phyloP scores from a whole-genome alignment of 192 early-diverging fungal genomes.

The Nowakowskiella sp. region DNA sequence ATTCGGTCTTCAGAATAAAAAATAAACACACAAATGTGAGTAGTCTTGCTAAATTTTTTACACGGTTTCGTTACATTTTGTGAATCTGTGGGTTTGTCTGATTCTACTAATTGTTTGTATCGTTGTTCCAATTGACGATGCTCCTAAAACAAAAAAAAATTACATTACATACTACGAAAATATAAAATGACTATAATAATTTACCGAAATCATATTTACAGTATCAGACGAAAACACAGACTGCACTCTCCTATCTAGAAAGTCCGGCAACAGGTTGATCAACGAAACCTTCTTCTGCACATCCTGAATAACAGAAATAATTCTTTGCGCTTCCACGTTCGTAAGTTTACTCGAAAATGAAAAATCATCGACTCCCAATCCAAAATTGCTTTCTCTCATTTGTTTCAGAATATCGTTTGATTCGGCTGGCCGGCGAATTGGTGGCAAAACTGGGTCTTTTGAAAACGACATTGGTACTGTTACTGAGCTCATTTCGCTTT shows the following conservation, averaged over 20 bases:
- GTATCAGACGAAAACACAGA: conserved; percentile 36
- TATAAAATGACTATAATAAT: no score
- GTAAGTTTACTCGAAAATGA: conserved; percentile 39
- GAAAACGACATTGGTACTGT: not conserved
- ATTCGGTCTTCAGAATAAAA: conserved; percentile 23
- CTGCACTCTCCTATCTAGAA: conserved; percentile 29
- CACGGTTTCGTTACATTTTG: conserved; percentile 7
- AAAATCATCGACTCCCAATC: conserved; percentile 23
- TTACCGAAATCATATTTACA: conserved; percentile 26
- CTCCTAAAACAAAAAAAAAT: conserved; percentile 21
- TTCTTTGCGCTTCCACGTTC: conserved; percentile 45
- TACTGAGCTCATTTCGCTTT: not conserved
- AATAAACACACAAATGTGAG: no score
- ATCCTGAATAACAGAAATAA: conserved; percentile 50
- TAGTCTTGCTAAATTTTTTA: no score
- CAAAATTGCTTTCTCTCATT: no score
- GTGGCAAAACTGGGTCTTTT: not conserved
- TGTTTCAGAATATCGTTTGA: no score
- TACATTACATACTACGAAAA: conserved; percentile 1
- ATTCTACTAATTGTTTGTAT: conserved; percentile 28
- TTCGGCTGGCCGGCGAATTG: not conserved
- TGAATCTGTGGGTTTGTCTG: conserved; percentile 5
- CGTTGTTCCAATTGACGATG: conserved; percentile 31
- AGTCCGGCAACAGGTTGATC: conserved; percentile 39
- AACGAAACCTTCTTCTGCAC: conserved; percentile 39